phyloP scores from a whole-genome alignment of 106 monocot species.

The Apostasia shenzhenica region DNA sequence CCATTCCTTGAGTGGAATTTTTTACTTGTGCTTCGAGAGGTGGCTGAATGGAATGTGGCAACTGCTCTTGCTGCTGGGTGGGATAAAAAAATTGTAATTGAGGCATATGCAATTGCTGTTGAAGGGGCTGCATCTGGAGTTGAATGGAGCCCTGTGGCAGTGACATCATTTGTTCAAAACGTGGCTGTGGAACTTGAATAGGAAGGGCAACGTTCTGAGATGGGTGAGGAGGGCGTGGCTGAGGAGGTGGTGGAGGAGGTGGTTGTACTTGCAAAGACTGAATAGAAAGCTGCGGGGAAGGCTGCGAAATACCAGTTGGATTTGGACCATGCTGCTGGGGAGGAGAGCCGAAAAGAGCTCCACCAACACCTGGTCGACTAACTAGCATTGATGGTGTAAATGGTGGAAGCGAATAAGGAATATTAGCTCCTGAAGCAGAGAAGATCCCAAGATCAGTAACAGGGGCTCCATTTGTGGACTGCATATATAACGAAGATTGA shows the following conservation, averaged over 20 bases:
- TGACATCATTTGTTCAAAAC: constrained; percentile 42
- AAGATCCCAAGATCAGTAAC: constrained; percentile 36
- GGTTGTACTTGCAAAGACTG: constrained; percentile 37
- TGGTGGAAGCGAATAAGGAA: constrained; percentile 34
- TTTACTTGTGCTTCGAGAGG: constrained; percentile 25
- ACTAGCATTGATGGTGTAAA: constrained; percentile 39
- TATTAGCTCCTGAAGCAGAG: constrained; percentile 27
- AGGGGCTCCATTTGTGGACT: constrained; percentile 16
- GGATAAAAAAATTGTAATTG: constrained; percentile 72
- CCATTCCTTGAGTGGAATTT: constrained; percentile 22
- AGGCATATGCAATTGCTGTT: constrained; percentile 58
- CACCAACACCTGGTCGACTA: constrained; percentile 29
- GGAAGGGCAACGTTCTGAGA: constrained; percentile 31
- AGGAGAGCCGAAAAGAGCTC: constrained; percentile 34
- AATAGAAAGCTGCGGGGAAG: constrained; percentile 19
- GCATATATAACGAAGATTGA: constrained; percentile 36
- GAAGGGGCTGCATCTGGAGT: constrained; percentile 51
- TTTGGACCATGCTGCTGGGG: constrained; percentile 36
- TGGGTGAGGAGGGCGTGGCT: constrained; percentile 51
- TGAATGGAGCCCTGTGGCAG: constrained; percentile 43
- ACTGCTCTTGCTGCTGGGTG: constrained; percentile 44
- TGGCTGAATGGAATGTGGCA: constrained; percentile 17
- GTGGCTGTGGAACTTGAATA: constrained; percentile 42
- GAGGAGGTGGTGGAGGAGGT: constrained; percentile 86
- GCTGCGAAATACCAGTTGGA: constrained; percentile 19